Evolutionary conservation across 768 basidiomycete genomes (phyloP), one percentile per base, ranked within the genome.

Genomic region (Rhizopogon rudus): DNA sequence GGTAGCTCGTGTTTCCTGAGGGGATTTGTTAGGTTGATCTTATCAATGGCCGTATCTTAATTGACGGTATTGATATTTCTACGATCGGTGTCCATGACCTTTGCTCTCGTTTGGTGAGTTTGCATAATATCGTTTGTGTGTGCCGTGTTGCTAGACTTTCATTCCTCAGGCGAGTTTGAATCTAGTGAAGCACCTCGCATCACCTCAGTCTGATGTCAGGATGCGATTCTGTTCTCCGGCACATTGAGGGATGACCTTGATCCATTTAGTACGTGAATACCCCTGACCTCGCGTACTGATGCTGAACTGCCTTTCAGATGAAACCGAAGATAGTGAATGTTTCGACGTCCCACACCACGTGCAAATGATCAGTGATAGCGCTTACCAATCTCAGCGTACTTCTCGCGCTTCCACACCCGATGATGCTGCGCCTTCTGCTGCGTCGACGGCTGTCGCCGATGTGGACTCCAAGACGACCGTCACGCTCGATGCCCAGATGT

Each of bases 61-160:
- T 96, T 17, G 93, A 94, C 58, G 93, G 92, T 5, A 86, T 95
- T 56, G 93, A 95, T 63, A 91, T 93, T 51, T 86, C 86, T 1
- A 85, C 74, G 3, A 93, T 97, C 54, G 92, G 93, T 12, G 71
- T 94, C 16, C 83, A 92, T 63, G 93, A 93, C 65, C 65, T 95
- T 58, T 78, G 89, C n/a, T 86, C 87, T 1, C 80, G 85, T 58
- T 60, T 89, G 68, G 86, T 87, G 64, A 65, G 83, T 71, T 3
- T 20, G 20, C 51, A n/a, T 9, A 13, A 49, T 17, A 51, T 53
- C 43, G 40, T 13, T n/a, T 52, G 33, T 44, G 5, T 44, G 40
- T 52, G 43, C 50, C 57, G 7, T 57, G 54, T 17, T 20, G 41
- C 37, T 39, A 89, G 88, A 90, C 88, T 1, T 90, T 90, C 61